These are phyloP conservation scores for Leccinum olivaceopallidum DNA, from an alignment of 768 basidiomycete genomes.

Conservation along the genomic window DNA sequence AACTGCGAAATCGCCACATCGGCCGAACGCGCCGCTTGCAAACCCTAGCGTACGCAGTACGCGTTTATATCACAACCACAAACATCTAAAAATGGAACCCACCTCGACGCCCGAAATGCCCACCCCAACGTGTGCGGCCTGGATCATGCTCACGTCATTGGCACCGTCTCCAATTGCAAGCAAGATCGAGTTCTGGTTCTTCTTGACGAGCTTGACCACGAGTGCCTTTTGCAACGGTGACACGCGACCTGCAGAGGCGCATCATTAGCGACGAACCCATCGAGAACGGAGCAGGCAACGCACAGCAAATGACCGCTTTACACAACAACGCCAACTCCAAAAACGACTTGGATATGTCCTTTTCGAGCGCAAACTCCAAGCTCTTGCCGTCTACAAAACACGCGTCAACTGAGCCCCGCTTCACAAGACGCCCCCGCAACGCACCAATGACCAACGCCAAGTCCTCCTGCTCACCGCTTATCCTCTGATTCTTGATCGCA, in stretches of 20 bases:
- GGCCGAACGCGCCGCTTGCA: conserved; percentile 97
- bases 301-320: conserved; percentile 98
- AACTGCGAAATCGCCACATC: conserved; percentile 99
- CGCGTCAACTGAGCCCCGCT: neutral
- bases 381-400: conserved; percentile 85
- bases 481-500: conserved; percentile 94
- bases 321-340: conserved; percentile 96
- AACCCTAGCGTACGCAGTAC: conserved; percentile 52
- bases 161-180: conserved; percentile 98
- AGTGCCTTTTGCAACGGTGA: conserved; percentile 97
- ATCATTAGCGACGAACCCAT: neutral
- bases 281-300: neutral
- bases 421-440: conserved; percentile 14
- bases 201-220: conserved; percentile 98
- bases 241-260: conserved; percentile 64
- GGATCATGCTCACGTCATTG: conserved; percentile 99
- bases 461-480: conserved; percentile 90
- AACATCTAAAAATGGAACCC: conserved; percentile 13
- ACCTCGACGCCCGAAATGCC: conserved; percentile 98
- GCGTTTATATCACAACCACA: neutral
- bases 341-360: conserved; percentile 86
- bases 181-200: conserved; percentile 90
- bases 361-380: conserved; percentile 88
- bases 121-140: conserved; percentile 96
- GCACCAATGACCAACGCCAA: conserved; percentile 91